Evolutionary conservation across 1,139 yeast genomes (phyloP), one percentile per base, ranked within the genome.

Genomic region (Zygoascus meyerae): DNA sequence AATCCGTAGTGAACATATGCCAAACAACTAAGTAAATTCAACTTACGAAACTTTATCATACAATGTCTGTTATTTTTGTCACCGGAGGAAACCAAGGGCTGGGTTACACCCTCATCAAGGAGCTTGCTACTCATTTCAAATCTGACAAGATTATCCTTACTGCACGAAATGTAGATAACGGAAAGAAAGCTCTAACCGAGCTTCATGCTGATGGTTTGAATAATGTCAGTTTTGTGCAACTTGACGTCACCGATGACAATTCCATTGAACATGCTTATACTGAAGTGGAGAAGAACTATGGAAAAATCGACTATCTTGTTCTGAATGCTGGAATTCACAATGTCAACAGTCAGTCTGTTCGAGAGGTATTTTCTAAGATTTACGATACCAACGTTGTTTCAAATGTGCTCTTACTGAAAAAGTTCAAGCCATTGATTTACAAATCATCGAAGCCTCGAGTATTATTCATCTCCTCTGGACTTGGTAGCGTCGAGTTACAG

Each of bases 281-380:
- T 11, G 40, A 36, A 11, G 53, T 54, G 16, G 47, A 42, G 17
- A 36, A 36, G 28, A 46, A 45, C 30, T 51, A 41, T 34, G 47
- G 47, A 12, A 49, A 49, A 28, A 44, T 55, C 15, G 57, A 55
- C 42, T 48, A 53, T 36, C 29, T 55, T 37, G 48, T 55, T 33
- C 54, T 55, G 46, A 55, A 55, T 39, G 59, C 59, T 21, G 59
- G 53, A 2, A 42, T 52, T 33, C n/a, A n/a, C n/a, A 39, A 37
- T 28, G 34, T 44, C 15, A 31, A 40, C 8, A 48, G 45, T 14
- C 42, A n/a, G n/a, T 44, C 47, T 5, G 47, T 52, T 4, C 52
- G 53, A 18, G 54, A 55, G 8, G 44, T 34, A 3, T 58, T 49
- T 40, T 48, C 50, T 16, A 34, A 37, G 15, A 34, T 48, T 5